phyloP scores from a whole-genome alignment of 306 rosid species.

The Cicer bijugum region DNA sequence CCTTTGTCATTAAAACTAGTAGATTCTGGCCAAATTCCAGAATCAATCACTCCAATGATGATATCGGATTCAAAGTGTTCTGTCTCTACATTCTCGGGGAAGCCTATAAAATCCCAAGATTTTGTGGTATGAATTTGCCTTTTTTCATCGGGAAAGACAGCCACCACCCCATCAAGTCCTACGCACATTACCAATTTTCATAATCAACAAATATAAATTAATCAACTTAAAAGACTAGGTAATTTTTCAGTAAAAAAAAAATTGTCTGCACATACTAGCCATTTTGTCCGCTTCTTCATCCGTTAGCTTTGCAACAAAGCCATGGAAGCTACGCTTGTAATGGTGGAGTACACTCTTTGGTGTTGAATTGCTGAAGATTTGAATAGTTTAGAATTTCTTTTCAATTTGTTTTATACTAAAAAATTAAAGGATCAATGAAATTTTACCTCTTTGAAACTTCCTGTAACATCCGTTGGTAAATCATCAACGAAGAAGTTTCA shows the following conservation, averaged over 20 bases:
- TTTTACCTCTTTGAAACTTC: slow-evolving; percentile 48
- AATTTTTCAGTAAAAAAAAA: too few relatives aligned
- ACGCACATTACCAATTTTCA: slow-evolving; percentile 10
- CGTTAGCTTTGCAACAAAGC: slow-evolving; percentile 52
- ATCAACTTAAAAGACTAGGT: too few relatives aligned
- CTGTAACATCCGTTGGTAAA: slow-evolving; percentile 45
- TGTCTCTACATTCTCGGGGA: slow-evolving; percentile 40
- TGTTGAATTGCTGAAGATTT: slow-evolving; percentile 13
- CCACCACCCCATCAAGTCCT: slow-evolving; percentile 55
- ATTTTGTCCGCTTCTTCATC: slow-evolving; percentile 48
- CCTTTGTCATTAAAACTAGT: slow-evolving; percentile 55
- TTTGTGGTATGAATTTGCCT: slow-evolving; percentile 53
- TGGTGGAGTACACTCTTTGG: slow-evolving; percentile 43
- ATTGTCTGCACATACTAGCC: slow-evolving; percentile 33
- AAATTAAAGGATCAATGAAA: not conserved
- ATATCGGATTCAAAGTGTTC: slow-evolving; percentile 41
- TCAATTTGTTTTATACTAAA: too few relatives aligned
- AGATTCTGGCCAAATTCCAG: slow-evolving; percentile 67
- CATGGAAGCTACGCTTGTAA: slow-evolving; percentile 57
- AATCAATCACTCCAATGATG: slow-evolving; percentile 54
- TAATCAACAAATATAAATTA: not conserved
- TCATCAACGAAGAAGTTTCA: slow-evolving; percentile 34
- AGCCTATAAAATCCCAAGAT: slow-evolving; percentile 72
- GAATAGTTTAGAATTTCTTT: too few relatives aligned
- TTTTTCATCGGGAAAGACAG: slow-evolving; percentile 54